Conservation (phyloP, 495 filamentous ascomycete genomes). For the Symbiotaphrina buchneri region DNA sequence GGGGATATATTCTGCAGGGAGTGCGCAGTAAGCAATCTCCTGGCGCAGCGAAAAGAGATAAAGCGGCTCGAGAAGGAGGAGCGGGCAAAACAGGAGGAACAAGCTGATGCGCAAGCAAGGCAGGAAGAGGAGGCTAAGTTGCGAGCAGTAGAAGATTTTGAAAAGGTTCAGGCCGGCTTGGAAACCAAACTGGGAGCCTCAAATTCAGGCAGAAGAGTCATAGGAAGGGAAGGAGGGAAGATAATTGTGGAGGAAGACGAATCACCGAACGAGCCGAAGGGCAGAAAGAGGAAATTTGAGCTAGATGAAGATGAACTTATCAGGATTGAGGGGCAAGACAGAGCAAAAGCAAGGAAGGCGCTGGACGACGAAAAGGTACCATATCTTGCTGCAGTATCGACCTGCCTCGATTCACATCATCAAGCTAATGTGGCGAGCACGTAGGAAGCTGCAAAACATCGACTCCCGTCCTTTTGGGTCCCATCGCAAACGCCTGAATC, state of each 20-base stretch:
- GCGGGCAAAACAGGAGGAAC: conserved; percentile 28
- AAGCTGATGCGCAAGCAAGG: conserved; percentile 24
- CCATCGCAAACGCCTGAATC: conserved; percentile 57
- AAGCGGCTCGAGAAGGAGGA: conserved; percentile 51
- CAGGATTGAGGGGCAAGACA: conserved; percentile 44
- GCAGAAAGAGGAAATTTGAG: conserved; percentile 58
- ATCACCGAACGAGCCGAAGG: conserved; percentile 12
- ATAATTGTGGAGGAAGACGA: conserved; percentile 17
- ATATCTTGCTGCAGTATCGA: neutral
- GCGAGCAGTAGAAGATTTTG: conserved; percentile 18
- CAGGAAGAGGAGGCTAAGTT: conserved; percentile 19
- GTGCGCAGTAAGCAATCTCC: conserved; percentile 76
- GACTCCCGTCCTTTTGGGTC: conserved; percentile 87
- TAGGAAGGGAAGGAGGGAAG: conserved; percentile 18
- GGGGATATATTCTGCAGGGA: conserved; percentile 96
- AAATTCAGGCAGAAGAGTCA: conserved; percentile 12
- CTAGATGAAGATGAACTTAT: conserved; percentile 62
- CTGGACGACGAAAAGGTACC: conserved; percentile 55
- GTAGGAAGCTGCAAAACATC: conserved; percentile 33
- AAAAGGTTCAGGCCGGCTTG: conserved; percentile 37
- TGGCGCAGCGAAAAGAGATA: conserved; percentile 83
- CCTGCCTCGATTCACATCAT: neutral
- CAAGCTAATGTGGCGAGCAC: neutral
- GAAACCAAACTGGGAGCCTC: conserved; percentile 21
- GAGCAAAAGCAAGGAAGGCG: conserved; percentile 38